Conservation (phyloP, 2,329 filamentous ascomycete species). For the Simplicillium aogashimaense region DNA sequence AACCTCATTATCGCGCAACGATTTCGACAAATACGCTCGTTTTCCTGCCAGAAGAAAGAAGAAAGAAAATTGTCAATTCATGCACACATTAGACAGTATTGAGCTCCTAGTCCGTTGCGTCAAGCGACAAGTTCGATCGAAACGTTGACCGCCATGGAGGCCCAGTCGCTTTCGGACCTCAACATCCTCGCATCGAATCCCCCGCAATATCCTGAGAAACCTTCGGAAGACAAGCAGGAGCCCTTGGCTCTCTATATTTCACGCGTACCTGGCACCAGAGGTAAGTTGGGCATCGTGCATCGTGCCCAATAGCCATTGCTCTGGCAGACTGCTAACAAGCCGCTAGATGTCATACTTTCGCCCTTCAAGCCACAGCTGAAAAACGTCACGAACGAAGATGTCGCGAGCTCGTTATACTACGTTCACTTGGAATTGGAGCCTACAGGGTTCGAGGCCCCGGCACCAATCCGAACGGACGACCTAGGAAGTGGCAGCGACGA, state of each 20-base stretch:
- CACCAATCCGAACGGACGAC: slow-evolving; percentile 16
- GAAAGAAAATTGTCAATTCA: no score
- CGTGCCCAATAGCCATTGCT: background rate
- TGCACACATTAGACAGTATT: no score
- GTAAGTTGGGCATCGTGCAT: slow-evolving; percentile 40
- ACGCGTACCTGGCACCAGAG: slow-evolving; percentile 81
- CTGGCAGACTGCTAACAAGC: background rate
- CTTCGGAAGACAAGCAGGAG: slow-evolving; percentile 56
- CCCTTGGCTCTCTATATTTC: slow-evolving; percentile 84
- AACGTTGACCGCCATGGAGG: slow-evolving; percentile 46
- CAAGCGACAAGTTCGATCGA: no score
- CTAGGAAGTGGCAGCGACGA: slow-evolving; percentile 33
- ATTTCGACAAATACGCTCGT: no score
- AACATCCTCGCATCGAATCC: slow-evolving; percentile 78
- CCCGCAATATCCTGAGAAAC: slow-evolving; percentile 73
- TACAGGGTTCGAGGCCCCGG: slow-evolving; percentile 33
- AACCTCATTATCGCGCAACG: no score
- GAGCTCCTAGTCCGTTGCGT: no score
- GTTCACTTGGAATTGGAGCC: slow-evolving; percentile 57
- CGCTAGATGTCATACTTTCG: slow-evolving; percentile 78
- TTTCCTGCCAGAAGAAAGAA: no score
- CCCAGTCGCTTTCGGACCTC: slow-evolving; percentile 70
- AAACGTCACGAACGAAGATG: slow-evolving; percentile 79
- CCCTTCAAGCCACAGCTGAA: slow-evolving; percentile 82
- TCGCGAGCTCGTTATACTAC: slow-evolving; percentile 84